Evolutionary conservation across 2,329 filamentous ascomycete species (phyloP).

Genomic region (Epichloe sylvatica): DNA sequence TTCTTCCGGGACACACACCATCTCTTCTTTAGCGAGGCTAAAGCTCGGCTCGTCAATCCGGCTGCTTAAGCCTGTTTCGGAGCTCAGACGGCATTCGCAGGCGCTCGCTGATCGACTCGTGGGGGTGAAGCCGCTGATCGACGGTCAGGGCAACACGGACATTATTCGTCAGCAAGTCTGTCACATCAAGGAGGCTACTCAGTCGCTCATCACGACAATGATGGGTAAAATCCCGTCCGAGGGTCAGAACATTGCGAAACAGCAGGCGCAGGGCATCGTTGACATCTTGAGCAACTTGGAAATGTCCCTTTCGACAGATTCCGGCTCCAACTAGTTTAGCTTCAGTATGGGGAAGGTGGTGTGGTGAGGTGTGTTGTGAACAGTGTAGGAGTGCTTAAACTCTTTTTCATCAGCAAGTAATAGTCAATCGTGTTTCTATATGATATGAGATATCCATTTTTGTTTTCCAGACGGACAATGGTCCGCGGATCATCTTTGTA

Average conservation of each 20-base stretch:
- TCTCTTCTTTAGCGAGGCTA: not conserved
- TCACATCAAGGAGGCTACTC: not conserved
- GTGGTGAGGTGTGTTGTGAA: too few species aligned
- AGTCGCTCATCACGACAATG: not conserved
- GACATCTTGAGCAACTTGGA: not conserved
- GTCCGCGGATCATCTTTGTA: too few species aligned
- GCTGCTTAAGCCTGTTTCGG: not conserved
- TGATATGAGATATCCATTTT: too few species aligned
- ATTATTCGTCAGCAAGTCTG: not conserved
- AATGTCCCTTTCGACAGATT: not conserved
- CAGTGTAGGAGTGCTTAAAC: too few species aligned
- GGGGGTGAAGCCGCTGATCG: not conserved
- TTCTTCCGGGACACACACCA: not conserved
- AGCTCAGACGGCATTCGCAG: not conserved
- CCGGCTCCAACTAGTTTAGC: too few species aligned
- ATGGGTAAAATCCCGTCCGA: not conserved
- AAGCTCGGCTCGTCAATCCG: not conserved
- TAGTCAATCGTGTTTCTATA: too few species aligned
- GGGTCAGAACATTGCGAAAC: not conserved
- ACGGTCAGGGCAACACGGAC: not conserved
- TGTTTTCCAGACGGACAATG: too few species aligned
- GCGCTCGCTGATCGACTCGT: not conserved
- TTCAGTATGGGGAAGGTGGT: too few species aligned
- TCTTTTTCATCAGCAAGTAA: too few species aligned
- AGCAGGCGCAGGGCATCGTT: not conserved